phyloP scores from a whole-genome alignment of 169 alveolate species.

The Babesia gibsoni region DNA sequence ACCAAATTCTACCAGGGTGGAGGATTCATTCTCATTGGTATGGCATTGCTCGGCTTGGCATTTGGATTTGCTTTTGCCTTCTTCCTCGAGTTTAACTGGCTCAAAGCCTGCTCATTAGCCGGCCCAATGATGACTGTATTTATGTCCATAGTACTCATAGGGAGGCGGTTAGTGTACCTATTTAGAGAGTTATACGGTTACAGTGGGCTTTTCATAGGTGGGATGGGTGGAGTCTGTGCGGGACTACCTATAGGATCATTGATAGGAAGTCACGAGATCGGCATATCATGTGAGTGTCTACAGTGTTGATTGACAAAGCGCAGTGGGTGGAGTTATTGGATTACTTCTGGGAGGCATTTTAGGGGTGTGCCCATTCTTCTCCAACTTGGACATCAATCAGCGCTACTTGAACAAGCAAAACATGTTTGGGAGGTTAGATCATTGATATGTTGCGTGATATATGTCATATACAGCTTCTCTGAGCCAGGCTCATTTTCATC shows the following conservation, averaged over 20 bases:
- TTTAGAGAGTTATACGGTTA: not conserved
- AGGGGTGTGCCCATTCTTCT: constrained; percentile 54
- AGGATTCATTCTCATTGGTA: constrained; percentile 20
- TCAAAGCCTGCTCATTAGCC: constrained; percentile 4
- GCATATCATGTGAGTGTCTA: constrained; percentile 25
- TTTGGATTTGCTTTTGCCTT: constrained; percentile 17
- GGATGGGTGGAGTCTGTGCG: constrained; percentile 43
- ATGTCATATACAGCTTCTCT: constrained; percentile 10
- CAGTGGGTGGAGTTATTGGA: constrained; percentile 44
- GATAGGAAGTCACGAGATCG: constrained; percentile 14
- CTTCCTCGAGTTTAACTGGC: not conserved
- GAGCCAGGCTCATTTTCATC: constrained; percentile 28
- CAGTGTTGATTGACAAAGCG: not conserved
- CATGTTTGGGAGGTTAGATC: constrained; percentile 36
- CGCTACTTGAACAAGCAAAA: constrained; percentile 38
- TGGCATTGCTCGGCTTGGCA: constrained; percentile 24
- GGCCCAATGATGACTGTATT: constrained; percentile 44
- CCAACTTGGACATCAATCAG: constrained; percentile 39
- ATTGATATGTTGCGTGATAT: not conserved
- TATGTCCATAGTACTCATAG: constrained; percentile 36
- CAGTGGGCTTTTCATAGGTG: constrained; percentile 48
- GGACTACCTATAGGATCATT: constrained; percentile 37
- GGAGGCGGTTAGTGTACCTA: constrained; percentile 30
- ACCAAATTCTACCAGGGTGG: constrained; percentile 45
- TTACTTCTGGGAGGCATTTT: constrained; percentile 26